A percentile compares a stretch with the other conserved stretches of the same genome.
Conservation (phyloP, 2,329 filamentous ascomycete species). For the Calonectria henricotiae region DNA sequence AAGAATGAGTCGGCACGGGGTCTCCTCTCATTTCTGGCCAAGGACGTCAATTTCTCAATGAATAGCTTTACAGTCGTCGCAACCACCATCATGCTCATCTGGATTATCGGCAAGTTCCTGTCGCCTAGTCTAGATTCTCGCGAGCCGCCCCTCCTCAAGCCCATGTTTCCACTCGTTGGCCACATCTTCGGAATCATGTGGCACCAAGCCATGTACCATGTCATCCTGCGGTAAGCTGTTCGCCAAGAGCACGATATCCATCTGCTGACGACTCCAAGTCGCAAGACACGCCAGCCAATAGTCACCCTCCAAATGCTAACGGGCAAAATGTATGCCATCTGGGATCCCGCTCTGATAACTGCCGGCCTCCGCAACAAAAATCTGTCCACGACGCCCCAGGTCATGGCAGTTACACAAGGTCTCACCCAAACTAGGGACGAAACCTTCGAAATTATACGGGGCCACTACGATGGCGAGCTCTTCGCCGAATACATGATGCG, state of each 20-base stretch:
- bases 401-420: conserved; percentile 53
- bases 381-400: conserved; percentile 63
- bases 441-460: background rate
- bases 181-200: conserved; percentile 22
- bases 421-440: background rate
- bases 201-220: conserved; percentile 23
- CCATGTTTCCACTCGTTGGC: conserved; percentile 25
- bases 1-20: background rate
- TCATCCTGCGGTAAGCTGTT: conserved; percentile 18
- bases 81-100: background rate
- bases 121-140: conserved; percentile 5
- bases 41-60: background rate
- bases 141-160: conserved; percentile 26
- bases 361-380: conserved; percentile 61
- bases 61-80: background rate
- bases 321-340: conserved; percentile 64
- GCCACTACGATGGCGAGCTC: conserved; percentile 46
- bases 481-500: background rate
- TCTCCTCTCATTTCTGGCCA: background rate
- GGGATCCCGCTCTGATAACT: conserved; percentile 59
- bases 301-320: conserved; percentile 64
- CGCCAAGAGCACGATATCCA: background rate
- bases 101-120: background rate
- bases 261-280: background rate
- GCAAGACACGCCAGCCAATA: conserved; percentile 52